phyloP scores from a whole-genome alignment of 2,329 filamentous ascomycete genomes.

The Venturiaceae sp. region DNA sequence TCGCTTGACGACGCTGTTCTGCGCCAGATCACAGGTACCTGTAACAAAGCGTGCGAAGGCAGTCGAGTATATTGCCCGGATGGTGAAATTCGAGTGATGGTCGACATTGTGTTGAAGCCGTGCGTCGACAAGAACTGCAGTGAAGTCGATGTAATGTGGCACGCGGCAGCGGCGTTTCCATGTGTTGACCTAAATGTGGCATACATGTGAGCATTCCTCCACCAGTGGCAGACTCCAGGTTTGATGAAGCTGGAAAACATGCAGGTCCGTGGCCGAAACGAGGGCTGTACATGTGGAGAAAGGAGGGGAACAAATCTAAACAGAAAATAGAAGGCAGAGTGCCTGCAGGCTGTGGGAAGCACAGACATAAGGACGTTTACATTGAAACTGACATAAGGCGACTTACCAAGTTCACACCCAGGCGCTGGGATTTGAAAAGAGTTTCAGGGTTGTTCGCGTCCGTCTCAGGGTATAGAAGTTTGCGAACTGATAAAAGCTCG shows the following conservation, averaged over 20 bases:
- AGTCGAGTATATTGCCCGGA: background rate
- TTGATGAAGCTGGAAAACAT: background rate
- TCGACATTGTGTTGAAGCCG: conserved; percentile 2
- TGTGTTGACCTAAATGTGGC: background rate
- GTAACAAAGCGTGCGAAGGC: conserved; percentile 5
- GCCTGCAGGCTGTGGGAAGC: background rate
- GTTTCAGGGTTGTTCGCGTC: background rate
- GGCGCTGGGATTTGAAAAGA: background rate
- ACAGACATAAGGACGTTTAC: background rate
- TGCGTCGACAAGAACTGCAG: background rate
- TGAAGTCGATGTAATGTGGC: conserved; percentile 1
- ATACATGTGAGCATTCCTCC: background rate
- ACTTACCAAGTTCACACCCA: conserved; percentile 3
- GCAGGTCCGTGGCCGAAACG: background rate
- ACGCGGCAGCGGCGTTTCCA: conserved; percentile 1
- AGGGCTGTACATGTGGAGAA: background rate
- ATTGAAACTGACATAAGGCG: background rate
- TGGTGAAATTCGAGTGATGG: background rate
- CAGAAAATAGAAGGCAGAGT: background rate
- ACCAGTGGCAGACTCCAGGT: background rate
- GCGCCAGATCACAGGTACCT: conserved; percentile 4
- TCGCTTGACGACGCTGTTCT: background rate
- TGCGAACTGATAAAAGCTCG: conserved; percentile 3
- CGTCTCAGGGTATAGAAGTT: background rate
- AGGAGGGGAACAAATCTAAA: background rate